Evolutionary conservation across 805 yeast species (phyloP), one percentile per base, ranked within the genome.

Genomic region (Dipodascopsis tothii): DNA sequence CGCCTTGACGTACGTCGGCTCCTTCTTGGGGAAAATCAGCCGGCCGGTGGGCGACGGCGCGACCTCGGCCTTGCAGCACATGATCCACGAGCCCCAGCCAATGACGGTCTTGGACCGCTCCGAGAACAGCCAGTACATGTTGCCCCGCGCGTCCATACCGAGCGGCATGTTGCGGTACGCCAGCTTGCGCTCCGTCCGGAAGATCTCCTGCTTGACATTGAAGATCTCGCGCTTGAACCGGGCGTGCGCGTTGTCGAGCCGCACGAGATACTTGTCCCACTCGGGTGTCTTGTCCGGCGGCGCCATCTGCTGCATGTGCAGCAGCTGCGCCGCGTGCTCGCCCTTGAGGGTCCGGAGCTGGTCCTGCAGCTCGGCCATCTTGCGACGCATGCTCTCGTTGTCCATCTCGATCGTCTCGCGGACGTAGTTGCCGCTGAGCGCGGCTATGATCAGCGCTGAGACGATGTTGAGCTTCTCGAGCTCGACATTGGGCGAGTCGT

Each of bases 121-220:
- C 46, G 63, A 66, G 41, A 65, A 55, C 1, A 56, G 44, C 69
- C 69, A 65, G 51, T 63, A 65, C 30, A 43, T 43, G 46, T 65
- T 65, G 4, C 67, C 67, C 17, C 45, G 42, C 4, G 49, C 45
- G 48, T 65, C 69, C 5, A 21, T 35, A 23, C 66, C 65, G 21
- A 65, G 40, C 3, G 67, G 59, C n/a, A 53, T 38, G 4, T 63
- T 65, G 28, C 69, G 58, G 40, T 49, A 44, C 40, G 52, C 57
- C 46, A 50, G 50, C 42, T 62, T 64, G 45, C 60, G 56, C 30
- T 47, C 37, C 37, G 55, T 53, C 25, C 49, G 45, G 45, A 51
- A 60, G 21, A 56, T 45, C 33, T 52, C 55, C 34, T 59, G 61
- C 48, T 63, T 61, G 14, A 56, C 50, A 19, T 47, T 40, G 43